phyloP scores from a whole-genome alignment of 129 eudicot species.

The Escallonia herrerae region DNA sequence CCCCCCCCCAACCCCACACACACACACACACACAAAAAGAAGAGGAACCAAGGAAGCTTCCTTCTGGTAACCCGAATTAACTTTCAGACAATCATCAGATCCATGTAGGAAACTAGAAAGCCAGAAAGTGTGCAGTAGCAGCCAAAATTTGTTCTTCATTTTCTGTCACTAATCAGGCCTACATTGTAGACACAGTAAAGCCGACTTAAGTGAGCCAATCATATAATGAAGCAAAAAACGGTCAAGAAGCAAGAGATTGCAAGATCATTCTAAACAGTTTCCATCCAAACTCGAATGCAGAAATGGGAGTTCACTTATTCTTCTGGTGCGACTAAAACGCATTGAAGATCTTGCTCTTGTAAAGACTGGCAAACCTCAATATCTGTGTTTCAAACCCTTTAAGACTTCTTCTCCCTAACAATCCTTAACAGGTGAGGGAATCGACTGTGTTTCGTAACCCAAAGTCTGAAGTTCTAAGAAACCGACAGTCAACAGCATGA shows the following conservation, averaged over 20 bases:
- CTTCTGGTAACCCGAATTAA: too few species aligned
- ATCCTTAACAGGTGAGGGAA: slow-evolving; percentile 86
- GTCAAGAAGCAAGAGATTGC: neutral
- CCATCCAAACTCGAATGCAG: slow-evolving; percentile 4
- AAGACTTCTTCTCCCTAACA: slow-evolving; percentile 78
- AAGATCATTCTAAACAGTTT: neutral
- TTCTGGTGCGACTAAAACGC: neutral
- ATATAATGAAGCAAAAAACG: neutral
- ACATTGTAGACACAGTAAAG: too few species aligned
- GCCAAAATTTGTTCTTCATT: too few species aligned
- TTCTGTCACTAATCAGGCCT: too few species aligned
- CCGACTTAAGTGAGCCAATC: too few species aligned
- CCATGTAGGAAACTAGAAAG: neutral
- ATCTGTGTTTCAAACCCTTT: slow-evolving; percentile 97
- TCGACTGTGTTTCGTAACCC: slow-evolving; percentile 82
- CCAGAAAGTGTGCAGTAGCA: too few species aligned
- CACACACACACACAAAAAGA: too few species aligned
- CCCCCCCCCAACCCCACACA: too few species aligned
- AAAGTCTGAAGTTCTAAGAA: slow-evolving; percentile 86
- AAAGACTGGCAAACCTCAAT: slow-evolving; percentile 85
- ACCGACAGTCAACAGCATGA: slow-evolving; percentile 88
- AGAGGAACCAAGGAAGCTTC: too few species aligned
- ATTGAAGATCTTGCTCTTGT: slow-evolving; percentile 49
- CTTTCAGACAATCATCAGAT: neutral
- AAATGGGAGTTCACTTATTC: neutral